A percentile compares a stretch with the other conserved stretches of the same genome.
phyloP scores from a whole-genome alignment of 176 grass and related monocot genomes.

The Zea luxurians region DNA sequence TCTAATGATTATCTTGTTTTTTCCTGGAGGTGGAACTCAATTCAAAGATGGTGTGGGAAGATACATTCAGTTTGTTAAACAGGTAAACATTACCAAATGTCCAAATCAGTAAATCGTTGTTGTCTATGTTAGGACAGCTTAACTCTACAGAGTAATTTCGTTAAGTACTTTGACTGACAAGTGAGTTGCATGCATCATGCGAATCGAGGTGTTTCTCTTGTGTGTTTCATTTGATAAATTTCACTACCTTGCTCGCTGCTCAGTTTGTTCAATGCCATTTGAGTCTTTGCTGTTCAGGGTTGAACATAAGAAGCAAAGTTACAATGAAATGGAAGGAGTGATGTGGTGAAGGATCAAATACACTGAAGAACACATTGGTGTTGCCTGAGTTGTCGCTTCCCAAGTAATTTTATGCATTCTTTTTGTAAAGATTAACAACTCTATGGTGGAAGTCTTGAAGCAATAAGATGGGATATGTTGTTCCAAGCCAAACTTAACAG shows the following conservation, averaged over 20 bases:
- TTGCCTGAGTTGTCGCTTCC: too few relatives aligned
- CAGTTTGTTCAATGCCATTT: not conserved
- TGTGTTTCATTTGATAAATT: not conserved
- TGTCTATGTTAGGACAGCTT: slow-evolving; percentile 7
- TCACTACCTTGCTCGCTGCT: not conserved
- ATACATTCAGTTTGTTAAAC: slow-evolving; percentile 83
- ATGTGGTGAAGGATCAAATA: too few relatives aligned
- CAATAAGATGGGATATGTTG: too few relatives aligned
- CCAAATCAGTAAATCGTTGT: not conserved
- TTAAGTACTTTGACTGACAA: slow-evolving; percentile 7
- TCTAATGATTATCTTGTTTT: slow-evolving; percentile 83
- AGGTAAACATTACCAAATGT: slow-evolving; percentile 50
- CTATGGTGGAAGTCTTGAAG: too few relatives aligned
- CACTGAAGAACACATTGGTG: too few relatives aligned
- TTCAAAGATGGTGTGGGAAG: slow-evolving; percentile 81
- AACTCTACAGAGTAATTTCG: not conserved
- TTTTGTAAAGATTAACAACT: too few relatives aligned
- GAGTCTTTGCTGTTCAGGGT: not conserved
- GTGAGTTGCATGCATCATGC: not conserved
- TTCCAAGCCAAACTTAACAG: too few relatives aligned
- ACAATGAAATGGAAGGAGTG: too few relatives aligned
- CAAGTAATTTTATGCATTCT: too few relatives aligned
- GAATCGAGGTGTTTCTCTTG: slow-evolving; percentile 3
- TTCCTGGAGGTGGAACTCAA: slow-evolving; percentile 89
- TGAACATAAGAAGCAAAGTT: not conserved